Percentiles rank a stretch among this genome's conserved stretches.
phyloP scores from a whole-genome alignment of 2,329 filamentous ascomycete species.

The Aspergillus floridensis region DNA sequence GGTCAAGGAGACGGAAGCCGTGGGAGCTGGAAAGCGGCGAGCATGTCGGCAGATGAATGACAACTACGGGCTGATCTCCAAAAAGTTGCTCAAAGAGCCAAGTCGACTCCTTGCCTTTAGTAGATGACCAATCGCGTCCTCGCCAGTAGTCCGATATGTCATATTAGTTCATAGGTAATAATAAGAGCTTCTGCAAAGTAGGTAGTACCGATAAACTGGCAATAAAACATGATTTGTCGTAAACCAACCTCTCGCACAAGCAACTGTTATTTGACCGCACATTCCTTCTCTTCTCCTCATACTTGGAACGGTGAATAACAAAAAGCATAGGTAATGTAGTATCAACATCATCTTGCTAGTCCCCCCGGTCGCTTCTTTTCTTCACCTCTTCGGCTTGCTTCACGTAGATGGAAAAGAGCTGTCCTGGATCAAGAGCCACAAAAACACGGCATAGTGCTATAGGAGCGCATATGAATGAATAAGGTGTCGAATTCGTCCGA shows the following conservation, averaged over 20 bases:
- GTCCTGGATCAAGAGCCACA: background rate
- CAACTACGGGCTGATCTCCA: background rate
- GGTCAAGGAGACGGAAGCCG: constrained; percentile 62
- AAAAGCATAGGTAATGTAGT: background rate
- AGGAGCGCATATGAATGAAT: background rate
- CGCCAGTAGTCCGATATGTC: constrained; percentile 4
- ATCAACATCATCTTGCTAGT: background rate
- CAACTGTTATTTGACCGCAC: constrained; percentile 15
- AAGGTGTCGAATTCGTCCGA: background rate
- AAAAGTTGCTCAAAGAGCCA: background rate
- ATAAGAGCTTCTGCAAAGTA: constrained; percentile 7
- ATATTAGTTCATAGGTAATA: constrained; percentile 6
- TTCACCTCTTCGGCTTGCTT: background rate
- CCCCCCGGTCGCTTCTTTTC: background rate
- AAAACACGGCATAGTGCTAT: background rate
- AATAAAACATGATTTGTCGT: constrained; percentile 6
- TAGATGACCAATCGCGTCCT: background rate
- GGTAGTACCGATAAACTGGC: background rate
- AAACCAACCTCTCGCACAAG: constrained; percentile 22
- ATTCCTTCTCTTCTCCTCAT: constrained; percentile 18
- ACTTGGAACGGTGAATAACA: constrained; percentile 2
- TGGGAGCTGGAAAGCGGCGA: constrained; percentile 66
- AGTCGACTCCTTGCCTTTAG: background rate
- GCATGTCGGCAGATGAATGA: constrained; percentile 16
- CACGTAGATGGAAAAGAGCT: background rate